Base-by-base conservation (phyloP, 2,329 filamentous ascomycete genomes). In the Knoxdaviesia capensis region DNA sequence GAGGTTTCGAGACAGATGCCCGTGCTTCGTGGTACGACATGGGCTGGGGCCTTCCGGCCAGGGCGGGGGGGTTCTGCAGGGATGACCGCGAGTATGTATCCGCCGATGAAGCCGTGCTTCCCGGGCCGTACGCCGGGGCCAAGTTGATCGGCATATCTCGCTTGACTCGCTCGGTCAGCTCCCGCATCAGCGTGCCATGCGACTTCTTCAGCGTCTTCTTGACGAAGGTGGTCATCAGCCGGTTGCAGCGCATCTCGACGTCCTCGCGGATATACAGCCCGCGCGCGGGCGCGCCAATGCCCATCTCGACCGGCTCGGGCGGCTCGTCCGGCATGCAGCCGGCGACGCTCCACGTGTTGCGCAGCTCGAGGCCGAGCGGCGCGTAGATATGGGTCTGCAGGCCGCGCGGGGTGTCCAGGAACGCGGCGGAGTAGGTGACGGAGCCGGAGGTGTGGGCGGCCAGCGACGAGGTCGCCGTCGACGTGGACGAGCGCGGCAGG, bases 211-310 rank as follows among this genome's bases (percentile, higher is more conserved):
- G 67, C 9, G 82, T 90, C 59, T 76, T 81, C 64, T 82, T 87
- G 45, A 93, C 80, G 52, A 92, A 92, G 6, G 63, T 60, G 0
- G 76, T 68, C 62, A 90, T 71, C 47, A 90, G 63, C 44, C 85
- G 62, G 52, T 86, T 88, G 61, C 84, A 92, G 44, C 71, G 71
- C 65, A 93, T 48, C 47, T 85, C 78, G 40, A 90, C 77, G 49
- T 93, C 85, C 62, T 93, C 85, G n/a, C 80, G 69, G 36, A 93
- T 62, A 54, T 86, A 92, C 8, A 93, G 62, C 0, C 84, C 85
- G 36, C 72, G 63, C 28, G 66, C 58, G 0, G 84, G 83, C 0
- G 68, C 72, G 9, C 69, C 69, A 5, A 81, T 58, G 5, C 77
- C 80, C 28, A 82, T 58, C 59, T 88, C 81, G 7, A 70, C 59